Evolutionary conservation across 257 asterid genomes (phyloP).

Genomic region (Striga asiatica): DNA sequence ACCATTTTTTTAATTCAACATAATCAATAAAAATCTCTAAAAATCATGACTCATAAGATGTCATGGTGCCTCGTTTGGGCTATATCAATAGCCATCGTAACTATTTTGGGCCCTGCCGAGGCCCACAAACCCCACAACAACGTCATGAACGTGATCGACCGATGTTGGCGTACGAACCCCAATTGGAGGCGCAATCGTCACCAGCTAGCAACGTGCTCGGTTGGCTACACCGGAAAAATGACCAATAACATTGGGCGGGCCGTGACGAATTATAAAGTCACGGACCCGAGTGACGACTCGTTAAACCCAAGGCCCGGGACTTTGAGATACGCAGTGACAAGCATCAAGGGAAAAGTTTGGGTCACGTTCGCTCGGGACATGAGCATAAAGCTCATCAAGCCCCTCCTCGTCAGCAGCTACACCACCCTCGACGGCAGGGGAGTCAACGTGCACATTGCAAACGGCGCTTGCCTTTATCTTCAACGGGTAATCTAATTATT

Average conservation of each 20-base stretch:
- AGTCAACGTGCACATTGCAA: conserved; percentile 41
- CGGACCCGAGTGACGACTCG: conserved; percentile 50
- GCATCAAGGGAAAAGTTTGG: conserved; percentile 58
- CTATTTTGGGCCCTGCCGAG: neutral
- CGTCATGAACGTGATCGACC: conserved; percentile 49
- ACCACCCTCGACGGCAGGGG: conserved; percentile 79
- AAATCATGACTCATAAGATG: conserved; percentile 16
- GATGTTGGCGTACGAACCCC: conserved; percentile 54
- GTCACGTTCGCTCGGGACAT: conserved; percentile 58
- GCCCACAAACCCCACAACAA: conserved; percentile 17
- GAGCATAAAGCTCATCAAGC: conserved; percentile 42
- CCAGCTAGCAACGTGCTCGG: conserved; percentile 54
- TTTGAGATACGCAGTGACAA: conserved; percentile 51
- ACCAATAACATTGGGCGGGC: conserved; percentile 36
- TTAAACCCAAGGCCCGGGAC: conserved; percentile 61
- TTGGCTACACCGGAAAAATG: conserved; percentile 74
- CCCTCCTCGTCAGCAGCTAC: conserved; percentile 63
- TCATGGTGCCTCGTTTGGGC: conserved; percentile 21
- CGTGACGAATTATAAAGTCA: conserved; percentile 32
- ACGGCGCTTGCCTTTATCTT: conserved; percentile 50
- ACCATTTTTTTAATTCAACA: too few relatives aligned
- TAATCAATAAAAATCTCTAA: neutral
- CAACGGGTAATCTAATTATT: conserved; percentile 25
- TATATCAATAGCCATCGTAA: conserved; percentile 18
- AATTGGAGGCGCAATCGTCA: conserved; percentile 47